A percentile compares a stretch with the other conserved stretches of the same genome.
Conservation (phyloP, 768 basidiomycete genomes). For the Gautieria morchelliformis region DNA sequence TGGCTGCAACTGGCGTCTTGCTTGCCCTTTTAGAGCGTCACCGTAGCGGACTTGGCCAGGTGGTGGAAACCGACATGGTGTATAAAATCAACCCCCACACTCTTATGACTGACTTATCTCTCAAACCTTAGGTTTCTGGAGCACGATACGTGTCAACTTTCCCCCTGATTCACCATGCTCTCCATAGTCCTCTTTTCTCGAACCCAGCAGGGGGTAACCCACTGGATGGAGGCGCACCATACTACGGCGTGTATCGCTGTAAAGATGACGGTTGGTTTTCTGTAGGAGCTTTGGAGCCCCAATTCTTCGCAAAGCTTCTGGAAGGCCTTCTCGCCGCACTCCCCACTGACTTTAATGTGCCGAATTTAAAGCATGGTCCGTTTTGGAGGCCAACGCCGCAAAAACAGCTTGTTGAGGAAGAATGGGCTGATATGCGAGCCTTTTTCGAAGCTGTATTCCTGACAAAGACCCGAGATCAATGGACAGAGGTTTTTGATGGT, state of each 20-base stretch:
- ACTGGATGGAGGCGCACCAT: conserved; percentile 72
- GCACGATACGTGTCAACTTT: conserved; percentile 69
- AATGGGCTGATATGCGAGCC: conserved; percentile 48
- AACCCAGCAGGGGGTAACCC: conserved; percentile 37
- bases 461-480: conserved; percentile 51
- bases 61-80: conserved; percentile 74
- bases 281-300: conserved; percentile 66
- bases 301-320: conserved; percentile 59
- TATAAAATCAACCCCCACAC: not conserved
- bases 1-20: conserved; percentile 63
- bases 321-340: conserved; percentile 27
- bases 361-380: conserved; percentile 21
- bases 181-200: conserved; percentile 27
- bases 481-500: conserved; percentile 63
- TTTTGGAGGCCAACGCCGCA: conserved; percentile 45
- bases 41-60: conserved; percentile 58
- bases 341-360: conserved; percentile 31
- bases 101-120: not conserved
- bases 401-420: conserved; percentile 33
- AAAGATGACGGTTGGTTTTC: conserved; percentile 68
- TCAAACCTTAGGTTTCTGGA: conserved; percentile 53
- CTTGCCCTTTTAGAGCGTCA: conserved; percentile 63
- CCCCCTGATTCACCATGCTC: conserved; percentile 41
- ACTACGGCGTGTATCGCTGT: conserved; percentile 67
- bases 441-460: conserved; percentile 61